These are phyloP conservation scores for Botrytis pseudocinerea DNA, from an alignment of 2,329 filamentous ascomycete species.

Conservation along the genomic window DNA sequence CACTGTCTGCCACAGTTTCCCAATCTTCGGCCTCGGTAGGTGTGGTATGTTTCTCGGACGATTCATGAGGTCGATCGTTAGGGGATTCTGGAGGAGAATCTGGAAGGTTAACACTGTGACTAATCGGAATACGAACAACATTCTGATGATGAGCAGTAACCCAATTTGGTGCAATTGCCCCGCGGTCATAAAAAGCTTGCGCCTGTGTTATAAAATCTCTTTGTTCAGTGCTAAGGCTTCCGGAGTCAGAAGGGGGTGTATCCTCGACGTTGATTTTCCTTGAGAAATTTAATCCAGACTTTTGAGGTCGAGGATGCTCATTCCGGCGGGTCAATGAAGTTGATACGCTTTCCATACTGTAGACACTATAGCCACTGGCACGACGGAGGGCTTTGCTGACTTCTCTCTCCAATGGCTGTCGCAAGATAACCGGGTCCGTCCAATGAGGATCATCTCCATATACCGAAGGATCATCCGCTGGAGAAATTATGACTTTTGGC, in stretches of 20 bases:
- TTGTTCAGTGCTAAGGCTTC: constrained; percentile 18
- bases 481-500: constrained; percentile 27
- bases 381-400: constrained; percentile 38
- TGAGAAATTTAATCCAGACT: constrained; percentile 24
- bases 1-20: constrained; percentile 39
- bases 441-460: constrained; percentile 22
- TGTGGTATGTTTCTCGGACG: neutral
- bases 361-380: constrained; percentile 35
- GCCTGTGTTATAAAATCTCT: constrained; percentile 21
- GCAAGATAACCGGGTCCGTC: constrained; percentile 8
- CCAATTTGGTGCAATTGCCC: constrained; percentile 32
- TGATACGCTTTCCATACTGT: constrained; percentile 34
- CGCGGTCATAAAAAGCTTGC: constrained; percentile 33
- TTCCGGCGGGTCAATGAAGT: constrained; percentile 27
- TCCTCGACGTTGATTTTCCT: constrained; percentile 27
- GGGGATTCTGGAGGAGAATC: constrained; percentile 31
- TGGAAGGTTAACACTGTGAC: constrained; percentile 26
- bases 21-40: constrained; percentile 36
- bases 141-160: constrained; percentile 29
- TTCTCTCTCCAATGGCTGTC: constrained; percentile 36
- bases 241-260: constrained; percentile 22
- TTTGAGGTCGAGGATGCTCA: constrained; percentile 22
- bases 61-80: constrained; percentile 5
- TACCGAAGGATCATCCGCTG: constrained; percentile 23
- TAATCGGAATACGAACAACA: constrained; percentile 33